These are phyloP conservation scores for Phytopythium boreale DNA, from an alignment of 352 stramenopile genomes.

Conservation along the genomic window DNA sequence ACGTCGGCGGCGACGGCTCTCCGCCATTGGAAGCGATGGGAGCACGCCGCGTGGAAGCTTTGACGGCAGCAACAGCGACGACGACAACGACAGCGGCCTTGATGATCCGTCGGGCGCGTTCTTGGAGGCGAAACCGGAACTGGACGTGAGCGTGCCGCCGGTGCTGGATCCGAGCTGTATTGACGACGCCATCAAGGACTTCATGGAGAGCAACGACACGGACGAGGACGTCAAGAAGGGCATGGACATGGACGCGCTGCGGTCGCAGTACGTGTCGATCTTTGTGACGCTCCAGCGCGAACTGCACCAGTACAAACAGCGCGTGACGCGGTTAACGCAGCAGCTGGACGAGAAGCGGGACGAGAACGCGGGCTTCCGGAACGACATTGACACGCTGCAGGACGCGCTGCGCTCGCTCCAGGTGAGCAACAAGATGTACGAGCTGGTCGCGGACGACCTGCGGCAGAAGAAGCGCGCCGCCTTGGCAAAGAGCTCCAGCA, in stretches of 20 bases:
- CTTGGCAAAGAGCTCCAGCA: background rate
- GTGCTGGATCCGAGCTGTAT: conserved; percentile 30
- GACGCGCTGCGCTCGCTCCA: conserved; percentile 61
- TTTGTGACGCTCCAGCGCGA: conserved; percentile 64
- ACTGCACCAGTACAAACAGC: conserved; percentile 54
- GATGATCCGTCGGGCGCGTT: background rate
- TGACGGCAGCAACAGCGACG: conserved; percentile 13
- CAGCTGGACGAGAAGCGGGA: conserved; percentile 58
- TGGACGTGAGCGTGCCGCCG: conserved; percentile 5
- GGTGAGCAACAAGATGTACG: conserved; percentile 57
- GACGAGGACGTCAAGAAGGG: conserved; percentile 9
- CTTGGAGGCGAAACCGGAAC: conserved; percentile 12
- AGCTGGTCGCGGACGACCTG: conserved; percentile 50
- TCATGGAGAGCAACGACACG: conserved; percentile 22
- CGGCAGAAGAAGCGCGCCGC: conserved; percentile 28
- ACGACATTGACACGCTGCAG: conserved; percentile 64
- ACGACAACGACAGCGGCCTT: conserved; percentile 8
- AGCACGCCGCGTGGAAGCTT: conserved; percentile 18
- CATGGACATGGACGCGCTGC: conserved; percentile 32
- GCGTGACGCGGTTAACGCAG: conserved; percentile 40
- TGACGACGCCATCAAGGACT: conserved; percentile 52
- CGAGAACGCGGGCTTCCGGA: conserved; percentile 53
- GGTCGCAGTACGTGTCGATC: conserved; percentile 58
- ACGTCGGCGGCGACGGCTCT: conserved; percentile 13
- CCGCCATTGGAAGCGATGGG: conserved; percentile 13